Evolutionary conservation across 2,329 filamentous ascomycete genomes (phyloP), one percentile per base, ranked within the genome.

Genomic region (Alternaria conjuncta): DNA sequence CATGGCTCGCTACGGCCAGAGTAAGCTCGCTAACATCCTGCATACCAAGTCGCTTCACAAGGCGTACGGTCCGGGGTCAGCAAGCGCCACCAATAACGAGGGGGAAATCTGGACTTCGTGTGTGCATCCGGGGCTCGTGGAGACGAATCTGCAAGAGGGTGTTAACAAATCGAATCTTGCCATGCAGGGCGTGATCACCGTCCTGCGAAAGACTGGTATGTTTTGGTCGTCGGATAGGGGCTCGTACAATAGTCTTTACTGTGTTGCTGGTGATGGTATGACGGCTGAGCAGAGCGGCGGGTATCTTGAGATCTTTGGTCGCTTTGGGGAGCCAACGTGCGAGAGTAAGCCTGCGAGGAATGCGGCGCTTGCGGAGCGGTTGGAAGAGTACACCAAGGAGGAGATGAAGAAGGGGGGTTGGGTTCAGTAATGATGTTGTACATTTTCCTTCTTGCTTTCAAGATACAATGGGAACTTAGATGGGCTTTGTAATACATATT

Each of bases 21-120:
- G 57, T 49, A 75, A 75, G 49, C 68, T 71, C 13, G 73, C 68
- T 8, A 73, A 73, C 43, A 63, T 71, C 8, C 64, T 72, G 15
- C 59, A 65, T 23, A 57, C 67, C n/a, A 46, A 63, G 28, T 36
- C 50, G 4, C 58, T 74, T 6, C 66, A 68, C 15, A 62, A 53
- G 36, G 23, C 64, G 8, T 62, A 64, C 20, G 26, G 21, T 7
- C 63, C 66, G 4, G 68, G 62, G 15, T 64, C 65, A 6, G 32
- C 44, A 8, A 25, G 18, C 28, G 63, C 54, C 11, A 36, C 15
- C 10, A 49, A 55, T 18, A 50, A 55, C n/a, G 50, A 57, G 4
- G 63, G 63, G 2, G 60, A 68, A n/a, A 44, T 75, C 32, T 60
- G 57, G 51, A 54, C 65, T 10, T 71, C 63, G 3, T 56, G 49